A percentile compares a stretch with the other conserved stretches of the same genome.
These are phyloP conservation scores for Mycena indigotica DNA, from an alignment of 768 basidiomycete species.

Conservation along the genomic window DNA sequence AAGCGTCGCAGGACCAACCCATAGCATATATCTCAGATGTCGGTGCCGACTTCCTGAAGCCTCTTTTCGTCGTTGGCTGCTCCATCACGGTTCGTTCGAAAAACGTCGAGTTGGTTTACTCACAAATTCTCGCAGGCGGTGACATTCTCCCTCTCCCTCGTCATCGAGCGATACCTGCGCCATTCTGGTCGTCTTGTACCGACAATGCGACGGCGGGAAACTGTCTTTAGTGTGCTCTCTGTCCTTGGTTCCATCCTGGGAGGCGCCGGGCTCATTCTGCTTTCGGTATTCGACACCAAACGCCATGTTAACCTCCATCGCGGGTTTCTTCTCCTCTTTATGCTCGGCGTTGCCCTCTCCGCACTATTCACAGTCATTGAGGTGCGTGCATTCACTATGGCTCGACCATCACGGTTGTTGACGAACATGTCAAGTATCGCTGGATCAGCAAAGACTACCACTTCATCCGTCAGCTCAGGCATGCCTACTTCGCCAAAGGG, in stretches of 20 bases:
- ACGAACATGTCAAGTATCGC: conserved; percentile 47
- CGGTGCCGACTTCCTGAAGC: conserved; percentile 73
- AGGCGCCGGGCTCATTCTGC: conserved; percentile 63
- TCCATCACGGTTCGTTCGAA: conserved; percentile 47
- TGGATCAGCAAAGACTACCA: conserved; percentile 64
- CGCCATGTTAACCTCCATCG: conserved; percentile 54
- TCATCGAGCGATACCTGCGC: conserved; percentile 63
- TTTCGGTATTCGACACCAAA: conserved; percentile 73
- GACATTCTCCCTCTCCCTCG: conserved; percentile 61
- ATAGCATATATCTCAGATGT: conserved; percentile 81
- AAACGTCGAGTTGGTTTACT: neutral
- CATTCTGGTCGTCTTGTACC: conserved; percentile 66
- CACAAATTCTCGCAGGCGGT: conserved; percentile 35
- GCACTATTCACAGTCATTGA: conserved; percentile 76
- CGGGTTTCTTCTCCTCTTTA: conserved; percentile 69
- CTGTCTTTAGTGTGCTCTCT: conserved; percentile 55
- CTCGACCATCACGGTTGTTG: neutral
- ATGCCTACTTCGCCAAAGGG: conserved; percentile 64
- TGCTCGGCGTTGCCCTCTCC: conserved; percentile 69
- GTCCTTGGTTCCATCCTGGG: conserved; percentile 64
- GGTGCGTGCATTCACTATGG: conserved; percentile 35
- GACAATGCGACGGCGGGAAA: conserved; percentile 59
- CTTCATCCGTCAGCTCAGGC: conserved; percentile 45
- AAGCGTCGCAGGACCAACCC: conserved; percentile 50
- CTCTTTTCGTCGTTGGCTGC: conserved; percentile 71